A percentile compares a stretch with the other conserved stretches of the same genome.
These are phyloP conservation scores for Paraphoma chrysanthemicola DNA, from an alignment of 2,329 filamentous ascomycete species.

Conservation along the genomic window DNA sequence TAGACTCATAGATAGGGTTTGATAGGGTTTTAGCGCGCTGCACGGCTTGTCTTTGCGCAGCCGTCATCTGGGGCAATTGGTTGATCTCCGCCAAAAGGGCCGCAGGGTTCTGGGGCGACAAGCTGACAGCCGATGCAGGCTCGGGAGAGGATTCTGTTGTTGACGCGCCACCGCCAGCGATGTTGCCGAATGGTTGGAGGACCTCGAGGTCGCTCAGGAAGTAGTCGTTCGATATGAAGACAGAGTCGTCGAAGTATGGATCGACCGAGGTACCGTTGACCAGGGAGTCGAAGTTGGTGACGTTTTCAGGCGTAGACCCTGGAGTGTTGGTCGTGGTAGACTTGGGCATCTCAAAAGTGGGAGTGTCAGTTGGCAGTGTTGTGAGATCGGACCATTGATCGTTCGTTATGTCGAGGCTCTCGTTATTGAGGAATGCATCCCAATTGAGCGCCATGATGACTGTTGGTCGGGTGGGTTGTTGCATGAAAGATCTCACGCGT, in stretches of 20 bases:
- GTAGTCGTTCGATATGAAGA: slow-evolving; percentile 49
- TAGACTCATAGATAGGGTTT: slow-evolving; percentile 44
- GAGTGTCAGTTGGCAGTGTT: slow-evolving; percentile 32
- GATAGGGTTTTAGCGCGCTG: slow-evolving; percentile 42
- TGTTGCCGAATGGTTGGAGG: slow-evolving; percentile 45
- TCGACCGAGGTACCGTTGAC: slow-evolving; percentile 38
- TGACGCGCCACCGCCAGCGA: slow-evolving; percentile 37
- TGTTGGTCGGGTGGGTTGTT: slow-evolving; percentile 33
- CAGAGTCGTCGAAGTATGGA: slow-evolving; percentile 46
- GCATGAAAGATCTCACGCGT: slow-evolving; percentile 42
- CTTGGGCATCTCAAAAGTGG: slow-evolving; percentile 44
- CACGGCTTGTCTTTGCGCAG: slow-evolving; percentile 28
- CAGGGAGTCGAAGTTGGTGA: slow-evolving; percentile 39
- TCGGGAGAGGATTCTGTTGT: slow-evolving; percentile 50
- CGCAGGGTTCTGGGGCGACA: slow-evolving; percentile 34
- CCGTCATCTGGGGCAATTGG: slow-evolving; percentile 35
- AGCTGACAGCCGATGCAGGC: slow-evolving; percentile 28
- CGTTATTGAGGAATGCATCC: slow-evolving; percentile 47
- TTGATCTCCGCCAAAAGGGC: slow-evolving; percentile 25
- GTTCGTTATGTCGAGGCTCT: slow-evolving; percentile 45
- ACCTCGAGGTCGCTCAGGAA: slow-evolving; percentile 49
- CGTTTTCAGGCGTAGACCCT: slow-evolving; percentile 40
- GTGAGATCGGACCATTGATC: slow-evolving; percentile 48
- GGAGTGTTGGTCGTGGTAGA: slow-evolving; percentile 41
- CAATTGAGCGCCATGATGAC: slow-evolving; percentile 49